phyloP scores from a whole-genome alignment of 2,329 filamentous ascomycete genomes.

The Paraphaeosphaeria sporulosa region DNA sequence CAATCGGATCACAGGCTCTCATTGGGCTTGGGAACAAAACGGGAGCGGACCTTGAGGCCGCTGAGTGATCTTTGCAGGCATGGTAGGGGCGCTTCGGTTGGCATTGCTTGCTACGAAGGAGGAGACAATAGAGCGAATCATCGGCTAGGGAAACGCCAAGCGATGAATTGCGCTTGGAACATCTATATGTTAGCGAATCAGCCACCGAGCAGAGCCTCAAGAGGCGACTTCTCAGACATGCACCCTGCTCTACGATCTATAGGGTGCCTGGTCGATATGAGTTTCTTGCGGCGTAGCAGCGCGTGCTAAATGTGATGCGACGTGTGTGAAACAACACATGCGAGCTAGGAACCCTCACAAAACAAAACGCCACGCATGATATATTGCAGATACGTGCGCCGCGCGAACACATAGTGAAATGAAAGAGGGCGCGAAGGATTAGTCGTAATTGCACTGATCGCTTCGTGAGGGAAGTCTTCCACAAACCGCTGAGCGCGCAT shows the following conservation, averaged over 20 bases:
- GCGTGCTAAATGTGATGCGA: constrained; percentile 3
- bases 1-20: background rate
- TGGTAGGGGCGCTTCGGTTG: background rate
- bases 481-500: background rate
- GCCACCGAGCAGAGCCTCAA: constrained; percentile 10
- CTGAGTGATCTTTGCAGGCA: background rate
- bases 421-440: background rate
- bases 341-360: background rate
- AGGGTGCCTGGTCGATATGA: background rate
- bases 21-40: background rate
- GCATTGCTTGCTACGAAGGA: constrained; percentile 1
- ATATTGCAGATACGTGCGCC: background rate
- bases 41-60: background rate
- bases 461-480: background rate
- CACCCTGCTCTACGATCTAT: background rate
- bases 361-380: too few species aligned
- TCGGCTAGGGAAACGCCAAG: background rate
- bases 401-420: background rate
- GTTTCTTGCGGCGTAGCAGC: background rate
- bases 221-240: background rate
- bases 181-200: constrained; percentile 8
- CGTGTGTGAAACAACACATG: constrained; percentile 7
- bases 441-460: background rate
- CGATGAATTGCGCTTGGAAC: constrained; percentile 5
- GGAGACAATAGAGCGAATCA: constrained; percentile 4